phyloP scores from a whole-genome alignment of 2,329 filamentous ascomycete genomes.

The Cladosporium sp. region DNA sequence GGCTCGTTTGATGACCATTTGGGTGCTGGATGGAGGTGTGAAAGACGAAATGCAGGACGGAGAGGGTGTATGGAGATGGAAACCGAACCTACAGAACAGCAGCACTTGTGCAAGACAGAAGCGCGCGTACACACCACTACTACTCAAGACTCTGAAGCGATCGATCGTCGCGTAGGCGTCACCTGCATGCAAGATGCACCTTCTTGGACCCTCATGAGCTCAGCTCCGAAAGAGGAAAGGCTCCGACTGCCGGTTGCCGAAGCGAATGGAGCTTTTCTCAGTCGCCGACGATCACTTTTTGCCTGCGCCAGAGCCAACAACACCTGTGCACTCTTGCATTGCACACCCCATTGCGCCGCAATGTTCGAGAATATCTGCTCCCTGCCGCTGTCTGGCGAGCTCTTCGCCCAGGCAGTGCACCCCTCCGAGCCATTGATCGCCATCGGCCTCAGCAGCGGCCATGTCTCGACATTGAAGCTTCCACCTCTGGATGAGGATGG shows the following conservation, averaged over 20 bases:
- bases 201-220: slow-evolving; percentile 4
- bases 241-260: neutral
- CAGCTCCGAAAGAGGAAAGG: neutral
- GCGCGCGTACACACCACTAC: neutral
- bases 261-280: slow-evolving; percentile 12
- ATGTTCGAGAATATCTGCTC: slow-evolving; percentile 95
- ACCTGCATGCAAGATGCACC: neutral
- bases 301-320: neutral
- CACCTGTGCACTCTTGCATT: neutral
- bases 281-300: slow-evolving; percentile 10
- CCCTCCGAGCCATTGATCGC: slow-evolving; percentile 80
- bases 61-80: neutral
- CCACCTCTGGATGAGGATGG: slow-evolving; percentile 55
- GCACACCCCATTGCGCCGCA: slow-evolving; percentile 17
- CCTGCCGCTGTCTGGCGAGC: slow-evolving; percentile 78
- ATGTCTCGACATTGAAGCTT: slow-evolving; percentile 81
- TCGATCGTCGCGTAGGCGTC: neutral
- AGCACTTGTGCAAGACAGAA: neutral
- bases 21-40: neutral
- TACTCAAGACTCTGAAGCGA: neutral
- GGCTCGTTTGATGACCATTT: slow-evolving; percentile 32
- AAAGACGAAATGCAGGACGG: neutral
- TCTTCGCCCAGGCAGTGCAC: slow-evolving; percentile 87
- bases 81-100: neutral
- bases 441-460: slow-evolving; percentile 79